These are phyloP conservation scores for Fusarium humuli DNA, from an alignment of 2,329 filamentous ascomycete species.

Conservation along the genomic window DNA sequence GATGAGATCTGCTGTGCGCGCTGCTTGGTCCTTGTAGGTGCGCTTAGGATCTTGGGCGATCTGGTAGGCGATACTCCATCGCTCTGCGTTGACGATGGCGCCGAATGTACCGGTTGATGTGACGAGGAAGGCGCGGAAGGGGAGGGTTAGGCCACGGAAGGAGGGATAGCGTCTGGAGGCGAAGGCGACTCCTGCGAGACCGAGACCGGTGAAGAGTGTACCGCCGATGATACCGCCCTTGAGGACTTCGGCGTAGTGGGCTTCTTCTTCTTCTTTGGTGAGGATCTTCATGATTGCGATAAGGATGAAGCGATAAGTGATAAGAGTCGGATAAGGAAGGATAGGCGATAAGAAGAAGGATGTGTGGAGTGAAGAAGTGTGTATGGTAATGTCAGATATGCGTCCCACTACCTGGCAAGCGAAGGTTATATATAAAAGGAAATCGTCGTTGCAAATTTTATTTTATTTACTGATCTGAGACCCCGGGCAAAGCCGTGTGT, in stretches of 20 bases:
- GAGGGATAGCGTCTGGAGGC: constrained; percentile 78
- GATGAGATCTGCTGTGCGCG: constrained; percentile 65
- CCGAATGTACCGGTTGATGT: constrained; percentile 84
- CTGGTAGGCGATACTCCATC: constrained; percentile 73
- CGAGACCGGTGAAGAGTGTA: constrained; percentile 72
- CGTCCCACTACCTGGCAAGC: constrained; percentile 13
- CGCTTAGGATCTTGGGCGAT: constrained; percentile 73
- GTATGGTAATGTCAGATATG: constrained; percentile 4
- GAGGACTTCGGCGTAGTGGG: constrained; percentile 84
- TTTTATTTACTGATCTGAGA: background rate
- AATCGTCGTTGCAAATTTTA: constrained; percentile 1
- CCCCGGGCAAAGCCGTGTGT: constrained; percentile 22
- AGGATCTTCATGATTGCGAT: constrained; percentile 85
- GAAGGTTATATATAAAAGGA: constrained; percentile 22
- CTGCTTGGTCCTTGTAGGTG: constrained; percentile 72
- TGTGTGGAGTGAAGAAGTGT: constrained; percentile 4
- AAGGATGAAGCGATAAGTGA: constrained; percentile 1
- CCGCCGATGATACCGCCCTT: constrained; percentile 83
- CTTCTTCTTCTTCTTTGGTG: constrained; percentile 90
- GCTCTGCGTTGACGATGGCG: constrained; percentile 89
- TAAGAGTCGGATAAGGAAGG: background rate
- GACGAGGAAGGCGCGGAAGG: constrained; percentile 90
- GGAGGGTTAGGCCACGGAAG: constrained; percentile 85
- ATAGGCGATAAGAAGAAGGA: background rate
- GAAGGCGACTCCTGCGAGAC: constrained; percentile 72